Evolutionary conservation across 164 flowering plant genomes (phyloP).

Genomic region (Liquidambar formosana): DNA sequence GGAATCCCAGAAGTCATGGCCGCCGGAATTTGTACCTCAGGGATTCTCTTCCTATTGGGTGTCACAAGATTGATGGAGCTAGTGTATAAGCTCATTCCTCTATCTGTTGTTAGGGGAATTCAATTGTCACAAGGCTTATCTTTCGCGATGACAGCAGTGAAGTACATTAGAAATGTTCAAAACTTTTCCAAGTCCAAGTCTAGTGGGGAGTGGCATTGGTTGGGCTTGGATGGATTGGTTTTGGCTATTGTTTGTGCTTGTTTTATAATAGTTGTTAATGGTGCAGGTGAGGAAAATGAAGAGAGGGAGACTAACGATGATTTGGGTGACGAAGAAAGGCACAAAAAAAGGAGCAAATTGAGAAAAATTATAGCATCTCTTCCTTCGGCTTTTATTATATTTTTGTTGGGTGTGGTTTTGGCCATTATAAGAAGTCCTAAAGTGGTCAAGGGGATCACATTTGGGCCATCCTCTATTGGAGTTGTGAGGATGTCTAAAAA

Average conservation of each 20-base stretch:
- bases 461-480: constrained; percentile 55
- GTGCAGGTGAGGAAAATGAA: constrained; percentile 55
- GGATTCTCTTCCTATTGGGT: constrained; percentile 54
- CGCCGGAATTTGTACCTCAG: constrained; percentile 75
- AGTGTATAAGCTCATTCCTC: constrained; percentile 64
- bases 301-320: constrained; percentile 8
- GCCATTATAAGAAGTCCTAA: constrained; percentile 56
- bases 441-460: constrained; percentile 37
- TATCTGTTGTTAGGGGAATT: constrained; percentile 83
- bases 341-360: constrained; percentile 16
- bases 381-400: constrained; percentile 75
- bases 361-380: constrained; percentile 42
- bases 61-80: constrained; percentile 72
- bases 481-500: constrained; percentile 48
- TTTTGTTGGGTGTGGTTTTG: constrained; percentile 62
- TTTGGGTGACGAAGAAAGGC: constrained; percentile 5
- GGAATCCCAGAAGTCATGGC: constrained; percentile 83
- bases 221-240: constrained; percentile 79
- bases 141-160: constrained; percentile 73
- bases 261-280: constrained; percentile 63
- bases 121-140: constrained; percentile 92
- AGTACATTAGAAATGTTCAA: constrained; percentile 60
- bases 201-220: constrained; percentile 55
- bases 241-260: constrained; percentile 64
- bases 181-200: constrained; percentile 65